Base-by-base conservation (phyloP, 2,329 filamentous ascomycete species). In the Talaromyces sp. region DNA sequence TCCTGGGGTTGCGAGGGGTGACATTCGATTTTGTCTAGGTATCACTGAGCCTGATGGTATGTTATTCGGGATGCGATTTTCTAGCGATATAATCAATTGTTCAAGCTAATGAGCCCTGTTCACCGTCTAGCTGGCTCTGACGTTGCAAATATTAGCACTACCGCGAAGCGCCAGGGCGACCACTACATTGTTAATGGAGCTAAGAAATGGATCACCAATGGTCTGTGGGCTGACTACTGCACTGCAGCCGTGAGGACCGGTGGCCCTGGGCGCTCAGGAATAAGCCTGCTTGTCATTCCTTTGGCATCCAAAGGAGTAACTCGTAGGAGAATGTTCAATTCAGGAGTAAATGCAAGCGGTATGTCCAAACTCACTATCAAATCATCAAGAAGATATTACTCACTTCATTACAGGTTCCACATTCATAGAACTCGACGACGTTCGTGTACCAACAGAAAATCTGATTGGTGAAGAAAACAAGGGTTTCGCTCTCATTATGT, bases 401-500 rank as follows among this genome's bases (percentile, higher is more conserved):
- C 5, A 4, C 29, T 30, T n/a, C 13, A 5, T 32, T 33, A 43
- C 27, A 62, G 80, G 75, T 1, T 77, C 81, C 4, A 82, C 80
- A 0, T 84, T 84, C 67, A 87, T 91, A 60, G 86, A 89, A 66
- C 77, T 91, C 1, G 87, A 90, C 58, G 86, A 90, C 48, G 88
- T 90, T 2, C 80, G 82, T 53, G 87, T 91, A 0, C 87, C 87
- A 0, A 79, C 82, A 0, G 81, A 84, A 65, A 89, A 91, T 62
- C 71, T 90, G 8, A 84, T 91, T 44, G 88, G 88, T 1, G 63
- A 78, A 20, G 87, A 90, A 68, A 87, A 88, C 29, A 75, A 82
- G 65, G 88, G 88, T 1, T 90, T 91, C 82, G 79, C 78, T 45
- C 88, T 89, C 61, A 82, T 88, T 64, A 89, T 89, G 86, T 86